These are phyloP conservation scores for Aegilops umbellulata DNA, from an alignment of 176 grass and related monocot genomes.

Conservation along the genomic window DNA sequence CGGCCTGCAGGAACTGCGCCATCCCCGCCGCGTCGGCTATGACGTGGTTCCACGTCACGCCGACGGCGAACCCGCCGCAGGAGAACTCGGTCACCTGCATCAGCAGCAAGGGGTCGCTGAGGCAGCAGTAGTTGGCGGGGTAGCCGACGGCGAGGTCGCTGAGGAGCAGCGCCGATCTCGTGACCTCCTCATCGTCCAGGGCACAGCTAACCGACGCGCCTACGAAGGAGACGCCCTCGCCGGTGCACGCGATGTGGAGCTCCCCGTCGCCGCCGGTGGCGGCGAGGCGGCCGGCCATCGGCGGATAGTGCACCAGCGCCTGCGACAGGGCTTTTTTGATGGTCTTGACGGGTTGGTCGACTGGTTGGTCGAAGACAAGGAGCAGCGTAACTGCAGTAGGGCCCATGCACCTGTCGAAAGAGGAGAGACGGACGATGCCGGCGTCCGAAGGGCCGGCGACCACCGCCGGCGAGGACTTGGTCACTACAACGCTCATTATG, in stretches of 20 bases:
- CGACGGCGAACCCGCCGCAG: conserved; percentile 17
- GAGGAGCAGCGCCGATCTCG: neutral
- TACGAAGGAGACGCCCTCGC: conserved; percentile 21
- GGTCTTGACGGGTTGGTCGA: neutral
- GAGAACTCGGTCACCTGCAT: conserved; percentile 28
- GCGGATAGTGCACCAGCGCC: conserved; percentile 33
- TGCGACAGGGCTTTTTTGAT: conserved; percentile 1
- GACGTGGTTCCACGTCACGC: conserved; percentile 16
- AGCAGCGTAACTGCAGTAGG: neutral
- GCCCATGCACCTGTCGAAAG: neutral
- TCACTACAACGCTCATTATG: too few species aligned
- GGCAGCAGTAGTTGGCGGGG: neutral
- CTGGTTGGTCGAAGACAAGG: conserved; percentile 4
- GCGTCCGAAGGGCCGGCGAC: too few species aligned
- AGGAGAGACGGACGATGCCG: neutral
- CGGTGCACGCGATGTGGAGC: conserved; percentile 23
- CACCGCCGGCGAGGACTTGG: too few species aligned
- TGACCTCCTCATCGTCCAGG: neutral
- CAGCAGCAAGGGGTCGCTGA: neutral
- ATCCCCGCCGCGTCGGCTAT: conserved; percentile 16
- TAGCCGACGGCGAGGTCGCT: conserved; percentile 11
- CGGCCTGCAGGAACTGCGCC: conserved; percentile 31
- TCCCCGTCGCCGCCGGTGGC: neutral
- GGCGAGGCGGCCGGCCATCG: conserved; percentile 29
- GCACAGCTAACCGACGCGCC: neutral